These are phyloP conservation scores for Pelargonium nanum DNA, from an alignment of 345 rosid species.

Conservation along the genomic window DNA sequence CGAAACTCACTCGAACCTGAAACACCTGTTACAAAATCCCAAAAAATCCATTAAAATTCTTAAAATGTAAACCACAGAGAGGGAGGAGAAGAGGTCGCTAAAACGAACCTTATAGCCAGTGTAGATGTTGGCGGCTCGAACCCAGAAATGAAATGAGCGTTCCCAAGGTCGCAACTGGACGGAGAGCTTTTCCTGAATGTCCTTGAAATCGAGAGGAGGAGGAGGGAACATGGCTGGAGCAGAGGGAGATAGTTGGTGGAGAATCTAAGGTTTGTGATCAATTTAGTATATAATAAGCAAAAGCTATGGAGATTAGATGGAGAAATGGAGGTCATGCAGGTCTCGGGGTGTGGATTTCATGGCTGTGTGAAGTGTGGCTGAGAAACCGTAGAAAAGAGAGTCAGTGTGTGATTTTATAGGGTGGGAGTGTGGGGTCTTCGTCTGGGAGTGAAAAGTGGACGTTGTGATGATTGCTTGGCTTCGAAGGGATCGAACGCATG, in stretches of 20 bases:
- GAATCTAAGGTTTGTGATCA: neutral
- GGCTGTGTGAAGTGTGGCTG: conserved; percentile 4
- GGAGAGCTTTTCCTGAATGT: conserved; percentile 50
- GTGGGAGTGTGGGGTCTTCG: neutral
- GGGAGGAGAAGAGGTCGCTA: neutral
- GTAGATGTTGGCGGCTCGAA: conserved; percentile 68
- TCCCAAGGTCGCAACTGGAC: conserved; percentile 63
- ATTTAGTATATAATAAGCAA: too few species aligned
- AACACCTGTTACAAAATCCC: conserved; percentile 34
- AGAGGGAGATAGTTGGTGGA: neutral
- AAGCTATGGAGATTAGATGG: neutral
- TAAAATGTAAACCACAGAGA: neutral
- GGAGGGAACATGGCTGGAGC: conserved; percentile 19
- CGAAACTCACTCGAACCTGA: conserved; percentile 71
- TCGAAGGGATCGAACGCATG: neutral
- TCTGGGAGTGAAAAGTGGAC: too few species aligned
- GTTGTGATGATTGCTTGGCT: conserved; percentile 15
- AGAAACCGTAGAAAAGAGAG: neutral
- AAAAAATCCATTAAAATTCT: neutral
- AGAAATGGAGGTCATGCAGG: neutral
- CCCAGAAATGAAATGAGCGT: conserved; percentile 93
- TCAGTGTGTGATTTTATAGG: neutral
- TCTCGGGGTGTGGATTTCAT: neutral
- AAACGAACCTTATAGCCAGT: conserved; percentile 71
- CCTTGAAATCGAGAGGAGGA: conserved; percentile 44